phyloP scores from a whole-genome alignment of 768 basidiomycete species.

The Candolleomyces efflorescens region DNA sequence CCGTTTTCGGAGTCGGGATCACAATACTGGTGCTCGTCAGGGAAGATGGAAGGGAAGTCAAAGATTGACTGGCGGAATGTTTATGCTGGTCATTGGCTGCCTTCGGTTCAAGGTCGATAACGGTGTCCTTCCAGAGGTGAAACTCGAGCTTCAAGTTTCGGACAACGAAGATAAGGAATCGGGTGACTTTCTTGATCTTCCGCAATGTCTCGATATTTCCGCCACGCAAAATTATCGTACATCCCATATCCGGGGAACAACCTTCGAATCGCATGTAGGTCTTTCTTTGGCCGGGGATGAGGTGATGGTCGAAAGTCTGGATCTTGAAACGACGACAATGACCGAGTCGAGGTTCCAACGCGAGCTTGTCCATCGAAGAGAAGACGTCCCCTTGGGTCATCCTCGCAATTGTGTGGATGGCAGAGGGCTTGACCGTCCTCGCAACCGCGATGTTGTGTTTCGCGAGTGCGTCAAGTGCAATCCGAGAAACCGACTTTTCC shows the following conservation, averaged over 20 bases:
- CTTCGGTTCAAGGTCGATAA: conserved; percentile 66
- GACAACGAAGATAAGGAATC: conserved; percentile 89
- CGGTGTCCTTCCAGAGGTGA: conserved; percentile 87
- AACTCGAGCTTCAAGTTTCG: conserved; percentile 93
- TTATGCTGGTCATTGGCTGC: conserved; percentile 30
- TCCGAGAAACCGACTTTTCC: conserved; percentile 85
- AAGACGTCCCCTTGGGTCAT: conserved; percentile 96
- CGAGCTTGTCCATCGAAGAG: conserved; percentile 92
- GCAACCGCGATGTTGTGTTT: conserved; percentile 88
- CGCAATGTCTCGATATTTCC: conserved; percentile 76
- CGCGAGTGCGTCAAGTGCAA: conserved; percentile 84
- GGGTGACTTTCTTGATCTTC: conserved; percentile 87
- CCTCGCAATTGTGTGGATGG: conserved; percentile 82
- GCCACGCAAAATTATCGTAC: conserved; percentile 89
- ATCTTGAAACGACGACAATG: conserved; percentile 83
- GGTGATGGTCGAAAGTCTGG: conserved; percentile 90
- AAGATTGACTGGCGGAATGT: background rate
- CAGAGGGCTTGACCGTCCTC: conserved; percentile 81
- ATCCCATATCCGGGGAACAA: conserved; percentile 88
- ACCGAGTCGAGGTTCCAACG: conserved; percentile 83
- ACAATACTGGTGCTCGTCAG: conserved; percentile 8
- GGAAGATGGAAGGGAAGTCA: conserved; percentile 12
- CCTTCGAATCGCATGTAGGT: conserved; percentile 99
- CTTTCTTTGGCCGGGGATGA: conserved; percentile 93
- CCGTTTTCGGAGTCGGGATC: background rate